These are phyloP conservation scores for Gastrodia elata DNA, from an alignment of 106 monocot species.

Conservation along the genomic window DNA sequence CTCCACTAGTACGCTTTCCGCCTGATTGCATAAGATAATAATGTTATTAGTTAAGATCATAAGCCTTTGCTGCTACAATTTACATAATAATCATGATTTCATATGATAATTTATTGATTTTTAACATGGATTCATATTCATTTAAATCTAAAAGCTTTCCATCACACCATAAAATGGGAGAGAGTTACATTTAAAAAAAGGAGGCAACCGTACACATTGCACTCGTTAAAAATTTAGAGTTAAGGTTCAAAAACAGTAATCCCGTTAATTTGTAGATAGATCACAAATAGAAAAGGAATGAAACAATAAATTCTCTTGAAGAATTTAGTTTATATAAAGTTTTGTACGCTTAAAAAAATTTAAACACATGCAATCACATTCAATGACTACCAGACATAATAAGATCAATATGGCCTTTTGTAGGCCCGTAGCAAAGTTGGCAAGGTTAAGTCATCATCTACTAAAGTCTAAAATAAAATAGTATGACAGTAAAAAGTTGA, in stretches of 20 bases:
- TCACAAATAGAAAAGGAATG: background rate
- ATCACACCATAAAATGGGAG: background rate
- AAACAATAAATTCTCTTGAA: background rate
- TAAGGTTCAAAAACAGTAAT: no score
- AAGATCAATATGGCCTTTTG: background rate
- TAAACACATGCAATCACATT: background rate
- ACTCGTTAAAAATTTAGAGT: background rate
- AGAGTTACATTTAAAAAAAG: background rate
- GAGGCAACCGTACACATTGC: background rate
- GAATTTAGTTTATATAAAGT: background rate
- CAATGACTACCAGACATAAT: background rate
- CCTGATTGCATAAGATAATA: slow-evolving; percentile 30
- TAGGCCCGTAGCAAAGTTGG: background rate
- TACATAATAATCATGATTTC: background rate
- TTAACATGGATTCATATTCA: background rate
- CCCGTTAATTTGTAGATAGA: background rate
- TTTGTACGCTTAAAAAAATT: background rate
- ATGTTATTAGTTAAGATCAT: background rate
- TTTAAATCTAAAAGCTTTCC: background rate
- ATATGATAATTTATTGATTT: background rate
- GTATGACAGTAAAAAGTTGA: background rate
- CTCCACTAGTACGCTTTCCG: slow-evolving; percentile 61
- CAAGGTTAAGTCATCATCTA: no score
- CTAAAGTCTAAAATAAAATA: no score
- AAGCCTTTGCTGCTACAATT: background rate